Base-by-base conservation (phyloP, 495 filamentous ascomycete genomes). In the Daldinia decipiens region DNA sequence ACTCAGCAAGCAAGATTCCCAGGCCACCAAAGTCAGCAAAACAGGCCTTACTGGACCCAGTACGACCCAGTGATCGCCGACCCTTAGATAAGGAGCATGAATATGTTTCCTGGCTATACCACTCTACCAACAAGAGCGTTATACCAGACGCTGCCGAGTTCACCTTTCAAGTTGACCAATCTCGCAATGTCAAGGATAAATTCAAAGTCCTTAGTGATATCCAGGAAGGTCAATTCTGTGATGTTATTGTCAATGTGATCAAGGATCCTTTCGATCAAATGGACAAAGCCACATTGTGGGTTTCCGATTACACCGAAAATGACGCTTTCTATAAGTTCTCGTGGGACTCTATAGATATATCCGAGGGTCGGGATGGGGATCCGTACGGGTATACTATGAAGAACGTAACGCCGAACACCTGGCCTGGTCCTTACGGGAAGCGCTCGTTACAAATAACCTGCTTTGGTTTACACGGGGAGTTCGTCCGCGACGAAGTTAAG, bases 221-320 rank as follows among this genome's bases (percentile, higher is more conserved):
- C 15, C 64, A 83, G 45, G 76, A 83, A 7, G 64, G 80, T 31
- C 81, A 71, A 1, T 93, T 89, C 74, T 88, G 86, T 74, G 89
- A 97, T 77, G 68, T 97, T 6, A 77, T 93, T 17, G 93, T 88
- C n/a, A 85, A 94, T 74, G 88, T 97, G 3, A 83, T 93, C 50
- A 92, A 88, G 68, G 83, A 87, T 0, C 90, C 87, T 52, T 84
- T 80, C 36, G 79, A 78, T 53, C 76, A 79, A 32, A 78, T 76
- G 29, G 82, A 82, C 17, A 85, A 77, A 59, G 76, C 85, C 19
- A 87, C 90, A 1, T 47, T 99, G 0, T 93, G 94, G 77, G 76
- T 97, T 17, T 94, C 92, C 0, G 95, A 99, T 77, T 99, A 97
- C 78, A 97, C 94, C 8, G 75, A 84, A 26, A 91, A 96, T 65